phyloP scores from a whole-genome alignment of 345 rosid genomes.

The Salix exigua region DNA sequence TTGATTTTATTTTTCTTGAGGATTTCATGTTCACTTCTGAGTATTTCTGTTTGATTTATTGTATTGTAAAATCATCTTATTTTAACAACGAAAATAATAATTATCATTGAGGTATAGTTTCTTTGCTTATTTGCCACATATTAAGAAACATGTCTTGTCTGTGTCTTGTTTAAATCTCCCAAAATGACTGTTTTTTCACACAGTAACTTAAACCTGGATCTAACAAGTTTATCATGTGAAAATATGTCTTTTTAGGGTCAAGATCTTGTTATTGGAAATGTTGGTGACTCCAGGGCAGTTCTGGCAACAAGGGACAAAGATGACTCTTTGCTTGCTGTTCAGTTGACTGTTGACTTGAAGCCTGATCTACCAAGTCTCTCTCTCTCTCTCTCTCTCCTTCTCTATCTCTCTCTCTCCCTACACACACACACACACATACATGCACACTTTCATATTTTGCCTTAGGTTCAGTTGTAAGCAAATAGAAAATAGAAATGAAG shows the following conservation, averaged over 20 bases:
- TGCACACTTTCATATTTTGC: not conserved
- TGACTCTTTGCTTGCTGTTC: slow-evolving; percentile 62
- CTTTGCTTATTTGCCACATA: no score
- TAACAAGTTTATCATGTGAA: slow-evolving; percentile 4
- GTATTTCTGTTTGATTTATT: no score
- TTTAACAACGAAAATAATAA: no score
- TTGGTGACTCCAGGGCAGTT: slow-evolving; percentile 95
- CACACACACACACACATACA: not conserved
- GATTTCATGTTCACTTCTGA: no score
- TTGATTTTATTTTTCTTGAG: no score
- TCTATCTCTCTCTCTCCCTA: not conserved
- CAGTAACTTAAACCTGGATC: not conserved
- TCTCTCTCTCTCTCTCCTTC: slow-evolving; percentile 1
- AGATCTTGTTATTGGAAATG: slow-evolving; percentile 72
- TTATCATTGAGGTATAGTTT: no score
- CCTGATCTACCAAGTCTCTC: slow-evolving; percentile 84
- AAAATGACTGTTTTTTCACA: not conserved
- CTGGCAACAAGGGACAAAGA: slow-evolving; percentile 68
- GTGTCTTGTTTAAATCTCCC: not conserved
- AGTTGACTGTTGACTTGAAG: slow-evolving; percentile 89
- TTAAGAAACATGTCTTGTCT: not conserved
- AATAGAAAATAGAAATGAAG: not conserved
- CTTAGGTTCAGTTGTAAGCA: not conserved
- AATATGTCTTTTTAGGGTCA: slow-evolving; percentile 53
- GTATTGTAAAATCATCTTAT: no score